Percentiles rank a stretch among this genome's conserved stretches.
These are phyloP conservation scores for Spathaspora sp. DNA, from an alignment of 1,139 yeast genomes.

Conservation along the genomic window DNA sequence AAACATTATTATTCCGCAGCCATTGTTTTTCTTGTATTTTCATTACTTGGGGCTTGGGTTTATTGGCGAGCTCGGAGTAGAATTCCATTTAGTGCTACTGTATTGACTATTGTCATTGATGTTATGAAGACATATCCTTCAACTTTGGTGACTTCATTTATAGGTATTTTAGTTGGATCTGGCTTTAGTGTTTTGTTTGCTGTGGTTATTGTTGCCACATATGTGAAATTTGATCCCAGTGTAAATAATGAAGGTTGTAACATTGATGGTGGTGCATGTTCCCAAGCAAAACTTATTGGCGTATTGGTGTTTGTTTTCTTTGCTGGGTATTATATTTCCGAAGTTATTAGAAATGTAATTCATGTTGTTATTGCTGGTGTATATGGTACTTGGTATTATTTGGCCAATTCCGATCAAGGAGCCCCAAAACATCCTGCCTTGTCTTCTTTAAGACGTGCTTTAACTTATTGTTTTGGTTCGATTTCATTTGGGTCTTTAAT, in stretches of 20 bases:
- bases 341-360: constrained; percentile 79
- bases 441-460: constrained; percentile 78
- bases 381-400: constrained; percentile 89
- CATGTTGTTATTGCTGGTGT: constrained; percentile 85
- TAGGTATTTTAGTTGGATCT: constrained; percentile 66
- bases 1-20: constrained; percentile 74
- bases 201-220: constrained; percentile 68
- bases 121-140: constrained; percentile 74
- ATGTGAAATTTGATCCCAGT: constrained; percentile 64
- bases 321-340: constrained; percentile 84
- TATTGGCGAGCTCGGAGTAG: constrained; percentile 73
- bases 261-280: constrained; percentile 64
- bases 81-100: constrained; percentile 73
- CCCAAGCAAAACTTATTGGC: constrained; percentile 67
- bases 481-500: constrained; percentile 85
- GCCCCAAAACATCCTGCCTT: constrained; percentile 78
- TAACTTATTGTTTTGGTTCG: constrained; percentile 88
- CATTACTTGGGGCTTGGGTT: constrained; percentile 64
- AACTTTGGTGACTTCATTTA: constrained; percentile 57
- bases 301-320: constrained; percentile 68
- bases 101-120: constrained; percentile 69
- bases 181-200: constrained; percentile 67
- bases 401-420: constrained; percentile 75
- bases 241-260: constrained; percentile 34
- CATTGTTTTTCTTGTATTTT: constrained; percentile 65